A percentile compares a stretch with the other conserved stretches of the same genome.
phyloP scores from a whole-genome alignment of 495 filamentous ascomycete genomes.

The Trichocladium uniseriatum region DNA sequence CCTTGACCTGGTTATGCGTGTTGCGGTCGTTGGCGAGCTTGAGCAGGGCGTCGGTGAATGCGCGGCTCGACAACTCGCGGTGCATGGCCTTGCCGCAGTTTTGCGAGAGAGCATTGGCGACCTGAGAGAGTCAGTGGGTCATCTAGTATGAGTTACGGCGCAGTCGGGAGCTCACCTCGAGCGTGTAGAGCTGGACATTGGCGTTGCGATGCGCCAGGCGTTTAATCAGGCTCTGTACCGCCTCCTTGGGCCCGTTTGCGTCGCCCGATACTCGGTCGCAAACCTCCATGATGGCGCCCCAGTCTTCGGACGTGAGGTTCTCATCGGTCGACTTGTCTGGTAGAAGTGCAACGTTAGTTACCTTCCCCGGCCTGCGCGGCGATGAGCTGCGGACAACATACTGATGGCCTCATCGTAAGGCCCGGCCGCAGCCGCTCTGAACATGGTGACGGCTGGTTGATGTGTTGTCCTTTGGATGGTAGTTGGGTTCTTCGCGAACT shows the following conservation, averaged over 20 bases:
- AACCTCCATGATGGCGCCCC: conserved; percentile 97
- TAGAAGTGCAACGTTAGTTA: conserved; percentile 4
- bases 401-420: conserved; percentile 46
- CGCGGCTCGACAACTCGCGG: conserved; percentile 83
- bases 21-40: conserved; percentile 88
- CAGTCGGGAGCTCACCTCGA: conserved; percentile 58
- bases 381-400: conserved; percentile 19
- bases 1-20: conserved; percentile 92
- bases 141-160: not conserved
- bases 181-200: conserved; percentile 97
- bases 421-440: conserved; percentile 41
- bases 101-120: conserved; percentile 88
- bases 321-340: conserved; percentile 97
- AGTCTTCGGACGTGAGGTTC: conserved; percentile 96
- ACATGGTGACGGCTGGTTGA: conserved; percentile 31
- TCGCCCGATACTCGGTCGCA: conserved; percentile 75
- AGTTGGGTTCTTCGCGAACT: not conserved
- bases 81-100: conserved; percentile 91
- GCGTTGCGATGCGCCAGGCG: conserved; percentile 93
- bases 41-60: conserved; percentile 90
- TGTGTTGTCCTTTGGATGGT: not conserved
- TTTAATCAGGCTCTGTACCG: conserved; percentile 89
- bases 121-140: conserved; percentile 30
- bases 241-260: conserved; percentile 70
- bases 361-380: not conserved